Evolutionary conservation across 495 filamentous ascomycete species (phyloP).

Genomic region (Parathielavia appendiculata): DNA sequence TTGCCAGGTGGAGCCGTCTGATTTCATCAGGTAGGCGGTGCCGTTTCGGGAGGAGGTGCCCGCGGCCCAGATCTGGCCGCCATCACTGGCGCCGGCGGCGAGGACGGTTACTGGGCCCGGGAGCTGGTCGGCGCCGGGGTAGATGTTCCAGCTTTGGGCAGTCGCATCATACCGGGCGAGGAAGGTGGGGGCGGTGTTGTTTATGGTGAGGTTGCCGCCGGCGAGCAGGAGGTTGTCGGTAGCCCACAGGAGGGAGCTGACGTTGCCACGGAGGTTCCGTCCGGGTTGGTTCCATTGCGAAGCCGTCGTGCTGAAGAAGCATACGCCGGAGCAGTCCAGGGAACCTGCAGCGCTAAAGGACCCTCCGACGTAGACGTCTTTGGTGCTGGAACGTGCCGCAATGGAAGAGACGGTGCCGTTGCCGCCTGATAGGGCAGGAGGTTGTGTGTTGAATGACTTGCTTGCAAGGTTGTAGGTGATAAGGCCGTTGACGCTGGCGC

Average conservation of each 20-base stretch:
- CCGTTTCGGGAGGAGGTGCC: slow-evolving; percentile 59
- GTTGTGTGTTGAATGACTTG: slow-evolving; percentile 58
- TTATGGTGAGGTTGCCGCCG: slow-evolving; percentile 67
- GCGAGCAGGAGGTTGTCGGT: slow-evolving; percentile 63
- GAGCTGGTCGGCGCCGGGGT: slow-evolving; percentile 59
- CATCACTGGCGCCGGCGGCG: slow-evolving; percentile 61
- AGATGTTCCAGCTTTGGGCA: slow-evolving; percentile 56
- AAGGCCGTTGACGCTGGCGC: slow-evolving; percentile 63
- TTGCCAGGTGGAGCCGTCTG: slow-evolving; percentile 52
- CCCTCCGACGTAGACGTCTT: slow-evolving; percentile 80
- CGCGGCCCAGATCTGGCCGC: slow-evolving; percentile 71
- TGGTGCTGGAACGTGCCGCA: slow-evolving; percentile 56
- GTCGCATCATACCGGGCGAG: slow-evolving; percentile 70
- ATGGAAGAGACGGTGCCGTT: slow-evolving; percentile 72
- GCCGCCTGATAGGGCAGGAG: slow-evolving; percentile 61
- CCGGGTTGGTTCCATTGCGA: slow-evolving; percentile 77
- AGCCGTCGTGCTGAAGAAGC: slow-evolving; percentile 61
- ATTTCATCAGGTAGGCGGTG: slow-evolving; percentile 71
- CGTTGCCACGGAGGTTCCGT: slow-evolving; percentile 59
- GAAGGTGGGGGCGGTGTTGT: slow-evolving; percentile 53
- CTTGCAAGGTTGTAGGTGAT: slow-evolving; percentile 69
- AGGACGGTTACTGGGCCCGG: slow-evolving; percentile 77
- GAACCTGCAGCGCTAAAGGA: slow-evolving; percentile 77
- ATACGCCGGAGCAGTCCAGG: slow-evolving; percentile 74
- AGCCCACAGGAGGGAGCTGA: slow-evolving; percentile 70